Evolutionary conservation across 2,329 filamentous ascomycete genomes (phyloP).

Genomic region (Alternaria alternata): DNA sequence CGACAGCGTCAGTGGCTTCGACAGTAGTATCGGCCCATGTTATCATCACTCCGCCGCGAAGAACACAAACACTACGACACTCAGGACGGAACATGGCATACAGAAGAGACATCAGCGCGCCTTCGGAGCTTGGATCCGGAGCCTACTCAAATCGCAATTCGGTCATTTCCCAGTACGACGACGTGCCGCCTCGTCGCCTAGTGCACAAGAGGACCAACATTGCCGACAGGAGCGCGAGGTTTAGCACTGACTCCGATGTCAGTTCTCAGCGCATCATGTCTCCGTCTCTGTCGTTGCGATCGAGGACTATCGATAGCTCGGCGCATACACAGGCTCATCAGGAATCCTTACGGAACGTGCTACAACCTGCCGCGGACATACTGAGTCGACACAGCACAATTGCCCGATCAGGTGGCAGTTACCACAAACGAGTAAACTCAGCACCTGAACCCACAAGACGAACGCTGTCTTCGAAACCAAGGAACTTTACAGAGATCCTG

Average conservation of each 20-base stretch:
- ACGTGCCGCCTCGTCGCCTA: conserved; percentile 57
- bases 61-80: conserved; percentile 59
- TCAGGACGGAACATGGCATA: conserved; percentile 62
- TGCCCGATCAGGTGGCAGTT: conserved; percentile 22
- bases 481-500: conserved; percentile 32
- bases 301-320: conserved; percentile 40
- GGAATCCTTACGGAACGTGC: conserved; percentile 39
- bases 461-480: conserved; percentile 18
- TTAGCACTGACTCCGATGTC: conserved; percentile 42
- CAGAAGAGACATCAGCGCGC: conserved; percentile 51
- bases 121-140: conserved; percentile 52
- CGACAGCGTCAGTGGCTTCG: conserved; percentile 61
- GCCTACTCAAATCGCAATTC: conserved; percentile 57
- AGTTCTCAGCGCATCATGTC: conserved; percentile 32
- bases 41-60: conserved; percentile 58
- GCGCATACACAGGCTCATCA: conserved; percentile 43
- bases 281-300: conserved; percentile 41
- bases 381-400: conserved; percentile 41
- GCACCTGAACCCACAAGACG: conserved; percentile 40
- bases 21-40: conserved; percentile 65
- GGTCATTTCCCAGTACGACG: conserved; percentile 46
- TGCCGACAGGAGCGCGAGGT: conserved; percentile 52
- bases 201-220: conserved; percentile 61
- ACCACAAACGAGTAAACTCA: conserved; percentile 45
- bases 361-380: conserved; percentile 47